These are phyloP conservation scores for Multifurca ochricompacta DNA, from an alignment of 768 basidiomycete species.

Conservation along the genomic window DNA sequence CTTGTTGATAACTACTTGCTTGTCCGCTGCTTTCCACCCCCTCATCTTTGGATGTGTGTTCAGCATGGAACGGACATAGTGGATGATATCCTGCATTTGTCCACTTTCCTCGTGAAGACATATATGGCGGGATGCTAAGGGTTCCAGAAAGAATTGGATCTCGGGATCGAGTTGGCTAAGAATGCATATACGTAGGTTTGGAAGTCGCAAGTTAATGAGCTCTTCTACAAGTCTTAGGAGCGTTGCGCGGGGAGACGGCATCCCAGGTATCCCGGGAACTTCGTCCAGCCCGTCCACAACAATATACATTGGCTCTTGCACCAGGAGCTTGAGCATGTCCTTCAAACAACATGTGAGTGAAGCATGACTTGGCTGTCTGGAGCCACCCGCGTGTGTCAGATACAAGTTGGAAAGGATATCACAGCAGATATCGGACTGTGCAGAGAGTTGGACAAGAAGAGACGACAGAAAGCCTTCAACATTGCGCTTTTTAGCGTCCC, in stretches of 20 bases:
- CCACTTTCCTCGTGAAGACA: slow-evolving; percentile 11
- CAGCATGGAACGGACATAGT: slow-evolving; percentile 7
- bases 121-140: slow-evolving; percentile 3
- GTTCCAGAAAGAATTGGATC: background rate
- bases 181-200: slow-evolving; percentile 6
- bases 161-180: background rate
- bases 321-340: background rate
- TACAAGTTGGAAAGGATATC: background rate
- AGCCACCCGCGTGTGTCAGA: background rate
- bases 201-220: background rate
- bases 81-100: slow-evolving; percentile 6
- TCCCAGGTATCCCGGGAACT: slow-evolving; percentile 3
- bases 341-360: background rate
- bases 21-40: slow-evolving; percentile 5
- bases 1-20: slow-evolving; percentile 1
- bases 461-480: slow-evolving; percentile 3
- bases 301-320: slow-evolving; percentile 4
- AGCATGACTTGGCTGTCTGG: background rate
- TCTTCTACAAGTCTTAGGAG: background rate
- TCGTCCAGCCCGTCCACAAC: slow-evolving; percentile 8
- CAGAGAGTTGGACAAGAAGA: background rate
- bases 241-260: background rate
- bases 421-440: slow-evolving; percentile 2
- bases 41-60: slow-evolving; percentile 6
- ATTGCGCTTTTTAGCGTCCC: slow-evolving; percentile 1